A percentile compares a stretch with the other conserved stretches of the same genome.
Evolutionary conservation across 176 grass and related monocot species (phyloP).

Genomic region (Cenchrus americanus): DNA sequence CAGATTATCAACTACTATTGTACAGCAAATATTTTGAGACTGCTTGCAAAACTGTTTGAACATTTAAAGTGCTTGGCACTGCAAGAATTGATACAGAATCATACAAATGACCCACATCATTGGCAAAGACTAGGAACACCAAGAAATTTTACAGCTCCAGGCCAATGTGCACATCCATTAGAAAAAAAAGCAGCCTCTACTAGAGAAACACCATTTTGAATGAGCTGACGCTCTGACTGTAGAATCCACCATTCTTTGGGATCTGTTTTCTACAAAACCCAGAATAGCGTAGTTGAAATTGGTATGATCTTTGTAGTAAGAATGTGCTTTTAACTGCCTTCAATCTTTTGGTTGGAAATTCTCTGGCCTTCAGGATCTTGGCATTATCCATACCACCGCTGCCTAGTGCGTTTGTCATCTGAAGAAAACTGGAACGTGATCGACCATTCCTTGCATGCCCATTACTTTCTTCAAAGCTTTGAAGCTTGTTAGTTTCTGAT

Average conservation of each 20-base stretch:
- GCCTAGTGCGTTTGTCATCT: slow-evolving; percentile 45
- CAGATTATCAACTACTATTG: not conserved
- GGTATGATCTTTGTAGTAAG: slow-evolving; percentile 22
- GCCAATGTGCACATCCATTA: slow-evolving; percentile 11
- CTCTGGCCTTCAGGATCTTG: slow-evolving; percentile 3
- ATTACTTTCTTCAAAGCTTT: slow-evolving; percentile 32
- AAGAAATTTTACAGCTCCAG: slow-evolving; percentile 15
- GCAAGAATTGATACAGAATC: slow-evolving; percentile 34
- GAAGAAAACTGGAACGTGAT: slow-evolving; percentile 47
- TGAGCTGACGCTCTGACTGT: slow-evolving; percentile 44
- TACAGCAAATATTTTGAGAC: slow-evolving; percentile 6
- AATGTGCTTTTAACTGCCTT: not conserved
- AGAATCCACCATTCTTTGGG: slow-evolving; percentile 41
- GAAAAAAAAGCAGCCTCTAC: slow-evolving; percentile 36
- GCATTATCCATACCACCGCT: slow-evolving; percentile 15
- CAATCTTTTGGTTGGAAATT: slow-evolving; percentile 2
- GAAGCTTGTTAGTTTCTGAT: slow-evolving; percentile 27
- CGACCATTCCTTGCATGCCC: slow-evolving; percentile 38
- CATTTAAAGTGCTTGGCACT: slow-evolving; percentile 2
- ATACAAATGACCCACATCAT: slow-evolving; percentile 31
- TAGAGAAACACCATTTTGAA: slow-evolving; percentile 53
- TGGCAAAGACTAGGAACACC: slow-evolving; percentile 16
- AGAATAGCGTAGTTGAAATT: slow-evolving; percentile 46
- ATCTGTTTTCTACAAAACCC: slow-evolving; percentile 54
- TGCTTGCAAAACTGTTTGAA: not conserved